Conservation (phyloP, 116 monocot species). For the Cymodocea nodosa region DNA sequence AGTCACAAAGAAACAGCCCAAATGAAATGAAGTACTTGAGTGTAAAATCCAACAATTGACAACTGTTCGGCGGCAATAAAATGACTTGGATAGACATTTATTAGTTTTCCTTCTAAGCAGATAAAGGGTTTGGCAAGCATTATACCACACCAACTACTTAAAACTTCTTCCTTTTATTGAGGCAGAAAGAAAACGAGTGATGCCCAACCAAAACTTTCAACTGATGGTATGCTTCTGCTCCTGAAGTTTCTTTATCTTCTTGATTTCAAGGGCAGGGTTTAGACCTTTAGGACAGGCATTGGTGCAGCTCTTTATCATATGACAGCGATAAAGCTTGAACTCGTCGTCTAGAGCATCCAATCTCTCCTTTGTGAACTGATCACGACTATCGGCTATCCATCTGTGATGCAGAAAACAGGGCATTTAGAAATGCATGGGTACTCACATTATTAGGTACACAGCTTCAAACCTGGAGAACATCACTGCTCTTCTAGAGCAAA, state of each 20-base stretch:
- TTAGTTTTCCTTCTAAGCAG: too few relatives aligned
- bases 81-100: too few relatives aligned
- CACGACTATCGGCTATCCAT: conserved; percentile 90
- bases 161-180: not conserved
- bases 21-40: too few relatives aligned
- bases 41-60: too few relatives aligned
- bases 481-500: not conserved
- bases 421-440: not conserved
- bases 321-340: conserved; percentile 93
- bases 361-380: conserved; percentile 84
- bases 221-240: conserved; percentile 10
- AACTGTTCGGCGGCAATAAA: too few relatives aligned
- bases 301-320: conserved; percentile 75
- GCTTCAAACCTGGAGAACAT: not conserved
- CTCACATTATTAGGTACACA: not conserved
- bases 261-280: conserved; percentile 73
- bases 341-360: conserved; percentile 75
- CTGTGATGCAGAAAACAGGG: not conserved
- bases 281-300: conserved; percentile 90
- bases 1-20: too few relatives aligned
- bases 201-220: not conserved
- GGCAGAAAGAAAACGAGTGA: not conserved
- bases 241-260: conserved; percentile 76
- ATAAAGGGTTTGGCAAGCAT: too few relatives aligned
- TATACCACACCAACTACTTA: too few relatives aligned